A percentile compares a stretch with the other conserved stretches of the same genome.
Conservation (phyloP, 352 stramenopile genomes). For the Phytophthora foliorum region DNA sequence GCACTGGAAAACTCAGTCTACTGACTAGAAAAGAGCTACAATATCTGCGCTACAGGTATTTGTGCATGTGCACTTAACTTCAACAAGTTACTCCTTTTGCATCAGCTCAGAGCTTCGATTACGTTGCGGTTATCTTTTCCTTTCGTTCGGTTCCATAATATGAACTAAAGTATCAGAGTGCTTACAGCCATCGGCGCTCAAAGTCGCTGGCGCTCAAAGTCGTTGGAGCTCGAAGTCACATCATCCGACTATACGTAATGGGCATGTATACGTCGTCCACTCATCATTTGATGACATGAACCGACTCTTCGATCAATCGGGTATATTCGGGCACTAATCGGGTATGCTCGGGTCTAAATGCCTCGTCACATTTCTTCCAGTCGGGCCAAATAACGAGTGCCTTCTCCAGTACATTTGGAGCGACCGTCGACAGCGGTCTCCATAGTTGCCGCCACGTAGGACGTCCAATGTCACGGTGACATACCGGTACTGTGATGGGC, state of each 20-base stretch:
- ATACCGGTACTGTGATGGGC: too few relatives aligned
- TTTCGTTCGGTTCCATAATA: not conserved
- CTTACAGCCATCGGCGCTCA: too few relatives aligned
- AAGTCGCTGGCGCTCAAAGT: not conserved
- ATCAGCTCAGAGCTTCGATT: not conserved
- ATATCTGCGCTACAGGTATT: constrained; percentile 2
- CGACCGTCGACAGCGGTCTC: too few relatives aligned
- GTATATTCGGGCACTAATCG: not conserved
- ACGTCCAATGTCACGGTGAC: too few relatives aligned
- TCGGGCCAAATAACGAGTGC: too few relatives aligned
- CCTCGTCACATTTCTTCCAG: not conserved
- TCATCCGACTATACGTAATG: not conserved
- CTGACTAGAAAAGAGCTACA: not conserved
- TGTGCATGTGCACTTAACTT: constrained; percentile 1
- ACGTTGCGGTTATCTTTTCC: not conserved
- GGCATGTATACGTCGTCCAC: not conserved
- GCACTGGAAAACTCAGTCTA: not conserved
- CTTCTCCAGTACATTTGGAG: too few relatives aligned
- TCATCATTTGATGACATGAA: not conserved
- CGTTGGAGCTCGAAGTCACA: not conserved
- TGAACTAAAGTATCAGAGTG: too few relatives aligned
- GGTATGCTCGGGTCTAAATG: not conserved
- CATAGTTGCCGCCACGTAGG: too few relatives aligned
- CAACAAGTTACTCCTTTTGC: not conserved
- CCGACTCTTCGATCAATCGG: not conserved